These are phyloP conservation scores for Mortierella sp. DNA, from an alignment of 371 early-diverging fungal genomes.

Conservation along the genomic window DNA sequence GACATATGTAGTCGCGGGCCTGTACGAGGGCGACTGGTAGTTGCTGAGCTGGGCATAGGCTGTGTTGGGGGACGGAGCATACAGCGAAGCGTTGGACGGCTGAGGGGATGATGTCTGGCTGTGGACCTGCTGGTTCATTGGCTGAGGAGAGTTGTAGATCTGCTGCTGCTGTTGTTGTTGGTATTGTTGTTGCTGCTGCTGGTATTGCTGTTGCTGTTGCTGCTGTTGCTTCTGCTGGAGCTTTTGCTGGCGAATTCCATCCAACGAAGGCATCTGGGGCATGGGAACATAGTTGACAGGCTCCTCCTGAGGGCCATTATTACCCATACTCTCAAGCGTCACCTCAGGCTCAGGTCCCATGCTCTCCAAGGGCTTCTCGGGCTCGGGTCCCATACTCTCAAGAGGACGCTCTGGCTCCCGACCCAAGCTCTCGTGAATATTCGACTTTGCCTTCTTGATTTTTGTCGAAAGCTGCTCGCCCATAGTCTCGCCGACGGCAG, in stretches of 20 bases:
- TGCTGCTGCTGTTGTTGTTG: slow-evolving; percentile 37
- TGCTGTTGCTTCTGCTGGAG: slow-evolving; percentile 35
- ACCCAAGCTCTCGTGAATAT: slow-evolving; percentile 26
- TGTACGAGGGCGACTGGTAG: slow-evolving; percentile 39
- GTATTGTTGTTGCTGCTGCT: slow-evolving; percentile 27
- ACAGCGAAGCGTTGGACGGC: slow-evolving; percentile 16
- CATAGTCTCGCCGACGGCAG: slow-evolving; percentile 43
- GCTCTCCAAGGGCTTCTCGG: slow-evolving; percentile 47
- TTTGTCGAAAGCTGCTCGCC: slow-evolving; percentile 24
- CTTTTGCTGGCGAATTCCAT: slow-evolving; percentile 48
- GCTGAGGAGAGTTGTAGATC: slow-evolving; percentile 44
- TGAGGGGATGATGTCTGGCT: slow-evolving; percentile 22
- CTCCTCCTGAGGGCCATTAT: slow-evolving; percentile 35
- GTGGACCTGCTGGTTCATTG: slow-evolving; percentile 28
- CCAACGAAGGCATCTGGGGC: slow-evolving; percentile 50
- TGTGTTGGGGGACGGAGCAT: slow-evolving; percentile 25
- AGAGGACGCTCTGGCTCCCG: slow-evolving; percentile 44
- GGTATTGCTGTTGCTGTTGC: slow-evolving; percentile 16
- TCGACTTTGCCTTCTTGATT: slow-evolving; percentile 14
- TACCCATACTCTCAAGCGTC: slow-evolving; percentile 53
- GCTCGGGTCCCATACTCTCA: slow-evolving; percentile 57
- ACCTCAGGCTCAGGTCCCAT: slow-evolving; percentile 52
- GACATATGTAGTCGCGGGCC: slow-evolving; percentile 48
- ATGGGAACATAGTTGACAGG: slow-evolving; percentile 36
- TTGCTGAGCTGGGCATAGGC: slow-evolving; percentile 19